Evolutionary conservation across 2,329 filamentous ascomycete genomes (phyloP), one percentile per base, ranked within the genome.

Genomic region (Camptophora hylomeconis): DNA sequence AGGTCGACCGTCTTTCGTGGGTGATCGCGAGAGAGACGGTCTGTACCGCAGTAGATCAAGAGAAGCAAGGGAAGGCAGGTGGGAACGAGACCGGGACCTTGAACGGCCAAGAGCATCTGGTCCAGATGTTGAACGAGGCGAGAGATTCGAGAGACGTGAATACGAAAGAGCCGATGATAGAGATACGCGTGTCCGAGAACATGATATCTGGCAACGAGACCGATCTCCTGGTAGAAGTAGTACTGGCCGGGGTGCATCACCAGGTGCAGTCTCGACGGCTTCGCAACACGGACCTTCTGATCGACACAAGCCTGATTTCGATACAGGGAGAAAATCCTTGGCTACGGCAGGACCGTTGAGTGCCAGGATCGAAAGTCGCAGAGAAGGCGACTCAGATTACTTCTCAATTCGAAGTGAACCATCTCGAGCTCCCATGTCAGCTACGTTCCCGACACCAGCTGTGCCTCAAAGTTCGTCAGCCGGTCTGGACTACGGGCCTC

Each of bases 11-110:
- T 45, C 48, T 8, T 57, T 52, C 34, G 33, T 54, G 5, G 54
- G 57, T 31, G 57, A 60, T 30, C 52, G 57, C 7, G 57, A 60
- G 30, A 53, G 57, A 11, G 56, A 60, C 34, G 38, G 49, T 2
- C 60, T 59, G 33, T 51, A 54, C 24, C 48, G 58, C 13, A 61
- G 58, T 44, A 50, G 57, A 16, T 61, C 58, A 16, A 50, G 58
- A 5, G 58, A 61, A 35, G 44, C 47, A 5, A n/a, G n/a, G n/a
- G n/a, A n/a, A n/a, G n/a, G n/a, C n/a, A n/a, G n/a, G n/a, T 53
- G 57, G 48, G n/a, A n/a, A n/a, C 53, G 56, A 37, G 56, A 58
- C 25, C 53, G 51, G n/a, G 53, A 46, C 15, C 52, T 55, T 39
- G 56, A 58, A 24, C 50, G 51, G 5, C 48, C 52, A 8, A 45